These are phyloP conservation scores for Mycotypha africana DNA, from an alignment of 371 early-diverging fungal species.

Conservation along the genomic window DNA sequence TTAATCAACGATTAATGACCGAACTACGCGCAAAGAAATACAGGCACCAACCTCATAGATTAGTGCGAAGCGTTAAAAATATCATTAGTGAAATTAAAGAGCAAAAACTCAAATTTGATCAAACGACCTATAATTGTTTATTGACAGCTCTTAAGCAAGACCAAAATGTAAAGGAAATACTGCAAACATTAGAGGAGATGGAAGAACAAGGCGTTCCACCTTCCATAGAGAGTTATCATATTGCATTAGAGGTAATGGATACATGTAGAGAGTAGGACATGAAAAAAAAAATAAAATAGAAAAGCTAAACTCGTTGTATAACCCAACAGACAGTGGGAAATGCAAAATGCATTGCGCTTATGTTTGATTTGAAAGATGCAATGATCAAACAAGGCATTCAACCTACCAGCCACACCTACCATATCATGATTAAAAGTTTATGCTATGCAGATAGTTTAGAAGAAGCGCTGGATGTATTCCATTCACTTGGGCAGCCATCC, in stretches of 20 bases:
- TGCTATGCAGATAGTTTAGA: conserved; percentile 33
- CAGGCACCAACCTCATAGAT: conserved; percentile 4
- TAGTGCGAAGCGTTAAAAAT: conserved; percentile 12
- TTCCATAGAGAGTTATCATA: conserved; percentile 29
- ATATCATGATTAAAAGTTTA: conserved; percentile 39
- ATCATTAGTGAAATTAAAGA: conserved; percentile 27
- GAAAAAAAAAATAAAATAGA: too few relatives aligned
- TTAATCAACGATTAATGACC: conserved; percentile 17
- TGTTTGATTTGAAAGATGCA: conserved; percentile 17
- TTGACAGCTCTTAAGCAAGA: conserved; percentile 38
- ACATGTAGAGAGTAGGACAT: too few relatives aligned
- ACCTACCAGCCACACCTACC: conserved; percentile 30
- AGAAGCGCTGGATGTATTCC: conserved; percentile 42
- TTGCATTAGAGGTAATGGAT: conserved; percentile 27
- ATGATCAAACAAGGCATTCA: conserved; percentile 32
- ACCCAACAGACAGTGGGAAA: too few relatives aligned
- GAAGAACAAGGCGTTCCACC: conserved; percentile 21
- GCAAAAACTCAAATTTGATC: conserved; percentile 33
- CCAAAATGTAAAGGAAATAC: conserved; percentile 5
- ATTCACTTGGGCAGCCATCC: conserved; percentile 30
- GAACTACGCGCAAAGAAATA: conserved; percentile 9
- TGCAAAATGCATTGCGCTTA: too few relatives aligned
- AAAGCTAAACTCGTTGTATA: too few relatives aligned
- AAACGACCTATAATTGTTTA: conserved; percentile 46
- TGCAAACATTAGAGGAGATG: conserved; percentile 26